A percentile compares a stretch with the other conserved stretches of the same genome.
These are phyloP conservation scores for Isabelozyma gotoi DNA, from an alignment of 805 yeast genomes.

Conservation along the genomic window DNA sequence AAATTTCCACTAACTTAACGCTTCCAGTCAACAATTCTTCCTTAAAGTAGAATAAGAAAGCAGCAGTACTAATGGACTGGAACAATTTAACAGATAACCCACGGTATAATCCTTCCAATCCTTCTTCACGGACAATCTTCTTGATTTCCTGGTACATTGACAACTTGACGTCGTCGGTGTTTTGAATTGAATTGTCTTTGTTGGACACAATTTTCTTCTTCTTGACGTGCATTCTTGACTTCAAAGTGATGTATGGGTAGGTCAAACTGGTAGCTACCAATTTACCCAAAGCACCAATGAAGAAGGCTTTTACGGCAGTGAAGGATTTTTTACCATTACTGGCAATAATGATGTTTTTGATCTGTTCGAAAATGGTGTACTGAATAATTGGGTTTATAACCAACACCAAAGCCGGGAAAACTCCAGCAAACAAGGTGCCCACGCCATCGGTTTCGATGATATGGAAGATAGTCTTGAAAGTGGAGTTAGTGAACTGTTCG, in stretches of 20 bases:
- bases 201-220: conserved; percentile 30
- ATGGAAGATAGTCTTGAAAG: conserved; percentile 57
- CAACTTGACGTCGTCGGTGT: conserved; percentile 20
- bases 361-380: conserved; percentile 87
- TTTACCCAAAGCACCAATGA: conserved; percentile 88
- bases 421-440: conserved; percentile 74
- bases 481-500: conserved; percentile 26
- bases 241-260: conserved; percentile 88
- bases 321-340: conserved; percentile 49
- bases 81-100: conserved; percentile 78
- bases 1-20: conserved; percentile 49
- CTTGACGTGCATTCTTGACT: conserved; percentile 80
- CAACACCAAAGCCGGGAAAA: conserved; percentile 81
- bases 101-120: conserved; percentile 72
- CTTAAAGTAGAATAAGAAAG: conserved; percentile 85
- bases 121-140: conserved; percentile 67
- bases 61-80: conserved; percentile 86
- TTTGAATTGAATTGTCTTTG: conserved; percentile 5
- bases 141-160: conserved; percentile 52
- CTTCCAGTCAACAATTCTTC: conserved; percentile 74
- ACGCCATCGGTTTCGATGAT: conserved; percentile 73
- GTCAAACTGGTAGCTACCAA: conserved; percentile 85
- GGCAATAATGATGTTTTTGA: conserved; percentile 63
- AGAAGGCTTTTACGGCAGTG: conserved; percentile 74
- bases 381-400: conserved; percentile 90